Percentiles rank a stretch among this genome's conserved stretches.
phyloP scores from a whole-genome alignment of 768 basidiomycete species.

The Chiua virens region DNA sequence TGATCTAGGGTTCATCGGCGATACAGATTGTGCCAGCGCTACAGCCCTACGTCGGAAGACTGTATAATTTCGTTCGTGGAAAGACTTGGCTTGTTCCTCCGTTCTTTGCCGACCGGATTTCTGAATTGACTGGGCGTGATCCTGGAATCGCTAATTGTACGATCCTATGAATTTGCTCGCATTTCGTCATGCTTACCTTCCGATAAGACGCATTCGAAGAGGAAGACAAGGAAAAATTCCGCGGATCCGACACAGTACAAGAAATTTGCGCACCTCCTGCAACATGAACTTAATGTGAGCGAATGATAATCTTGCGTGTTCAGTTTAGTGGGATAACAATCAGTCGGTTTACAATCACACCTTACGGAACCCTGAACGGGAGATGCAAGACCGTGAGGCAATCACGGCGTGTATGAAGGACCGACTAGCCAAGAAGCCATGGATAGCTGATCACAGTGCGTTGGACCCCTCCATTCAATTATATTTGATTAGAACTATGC shows the following conservation, averaged over 20 bases:
- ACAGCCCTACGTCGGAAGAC: slow-evolving; percentile 48
- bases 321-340: neutral
- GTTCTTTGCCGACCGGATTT: slow-evolving; percentile 42
- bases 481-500: neutral
- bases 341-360: slow-evolving; percentile 41
- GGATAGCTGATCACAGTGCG: slow-evolving; percentile 51
- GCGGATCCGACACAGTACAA: slow-evolving; percentile 49
- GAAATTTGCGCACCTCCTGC: slow-evolving; percentile 47
- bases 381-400: slow-evolving; percentile 27
- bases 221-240: slow-evolving; percentile 49
- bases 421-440: slow-evolving; percentile 54
- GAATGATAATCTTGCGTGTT: neutral
- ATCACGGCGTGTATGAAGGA: slow-evolving; percentile 49
- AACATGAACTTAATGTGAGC: slow-evolving; percentile 43
- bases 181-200: neutral
- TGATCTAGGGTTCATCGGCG: slow-evolving; percentile 55
- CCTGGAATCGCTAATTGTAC: slow-evolving; percentile 44
- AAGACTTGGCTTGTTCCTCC: slow-evolving; percentile 56
- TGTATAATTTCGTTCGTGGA: slow-evolving; percentile 58
- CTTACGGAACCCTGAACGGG: slow-evolving; percentile 37
- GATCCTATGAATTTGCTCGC: neutral
- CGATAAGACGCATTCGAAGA: slow-evolving; percentile 41
- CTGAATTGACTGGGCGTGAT: slow-evolving; percentile 38
- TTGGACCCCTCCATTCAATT: neutral
- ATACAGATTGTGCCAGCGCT: slow-evolving; percentile 60